Conservation (phyloP, 2,329 filamentous ascomycete species). For the Ramularia endophylla region DNA sequence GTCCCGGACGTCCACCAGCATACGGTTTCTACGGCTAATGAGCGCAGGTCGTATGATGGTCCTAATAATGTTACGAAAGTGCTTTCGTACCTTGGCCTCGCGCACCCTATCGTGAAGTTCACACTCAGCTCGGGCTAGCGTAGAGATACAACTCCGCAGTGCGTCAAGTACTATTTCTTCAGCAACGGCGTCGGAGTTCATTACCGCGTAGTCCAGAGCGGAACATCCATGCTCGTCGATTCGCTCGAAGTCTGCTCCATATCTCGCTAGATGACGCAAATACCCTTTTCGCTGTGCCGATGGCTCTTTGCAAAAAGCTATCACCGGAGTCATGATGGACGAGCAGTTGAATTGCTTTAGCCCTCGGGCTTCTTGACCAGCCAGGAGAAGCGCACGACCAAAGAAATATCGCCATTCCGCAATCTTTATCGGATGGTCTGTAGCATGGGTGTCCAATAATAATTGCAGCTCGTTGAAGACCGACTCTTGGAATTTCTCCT, state of each 20-base stretch:
- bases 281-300: slow-evolving; percentile 33
- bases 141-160: neutral
- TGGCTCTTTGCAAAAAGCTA: slow-evolving; percentile 36
- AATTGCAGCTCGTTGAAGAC: no score
- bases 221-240: slow-evolving; percentile 33
- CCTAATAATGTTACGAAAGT: neutral
- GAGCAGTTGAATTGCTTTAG: no score
- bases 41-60: neutral
- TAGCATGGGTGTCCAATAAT: no score
- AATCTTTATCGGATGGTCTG: no score
- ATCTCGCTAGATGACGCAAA: slow-evolving; percentile 29
- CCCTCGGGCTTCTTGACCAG: no score
- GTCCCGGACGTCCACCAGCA: no score
- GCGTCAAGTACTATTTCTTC: neutral
- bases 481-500: no score
- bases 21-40: no score
- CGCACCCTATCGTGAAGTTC: no score
- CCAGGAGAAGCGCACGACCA: no score
- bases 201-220: slow-evolving; percentile 36
- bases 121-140: neutral
- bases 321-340: no score
- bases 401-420: no score
- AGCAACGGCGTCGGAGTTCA: slow-evolving; percentile 21
- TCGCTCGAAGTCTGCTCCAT: slow-evolving; percentile 30
- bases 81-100: neutral